Evolutionary conservation across 2,329 filamentous ascomycete genomes (phyloP).

Genomic region (Aureobasidium sp.): DNA sequence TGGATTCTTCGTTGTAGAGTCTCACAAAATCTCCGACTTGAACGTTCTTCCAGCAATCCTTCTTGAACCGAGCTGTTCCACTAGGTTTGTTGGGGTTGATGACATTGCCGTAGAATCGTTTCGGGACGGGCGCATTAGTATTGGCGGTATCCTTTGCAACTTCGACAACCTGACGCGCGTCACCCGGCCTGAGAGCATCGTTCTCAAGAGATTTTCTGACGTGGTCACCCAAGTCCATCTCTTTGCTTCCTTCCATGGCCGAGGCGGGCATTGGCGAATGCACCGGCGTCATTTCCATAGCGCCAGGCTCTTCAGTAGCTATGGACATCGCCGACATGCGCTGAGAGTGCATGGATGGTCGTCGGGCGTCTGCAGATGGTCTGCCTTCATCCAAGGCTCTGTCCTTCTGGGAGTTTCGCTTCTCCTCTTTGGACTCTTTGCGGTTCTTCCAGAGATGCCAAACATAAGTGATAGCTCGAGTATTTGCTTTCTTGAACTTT

Average conservation of each 20-base stretch:
- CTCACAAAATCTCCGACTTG: conserved; percentile 95
- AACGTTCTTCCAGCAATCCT: conserved; percentile 90
- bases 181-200: conserved; percentile 18
- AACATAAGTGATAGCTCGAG: conserved; percentile 52
- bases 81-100: conserved; percentile 63
- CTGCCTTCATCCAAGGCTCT: conserved; percentile 49
- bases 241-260: conserved; percentile 36
- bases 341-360: conserved; percentile 50
- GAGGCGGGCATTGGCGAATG: conserved; percentile 65
- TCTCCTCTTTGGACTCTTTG: conserved; percentile 36
- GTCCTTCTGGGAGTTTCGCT: conserved; percentile 46
- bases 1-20: conserved; percentile 90
- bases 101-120: conserved; percentile 58
- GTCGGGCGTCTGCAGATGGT: conserved; percentile 59
- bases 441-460: conserved; percentile 42
- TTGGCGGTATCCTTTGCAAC: conserved; percentile 28
- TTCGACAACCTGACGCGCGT: conserved; percentile 23
- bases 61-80: conserved; percentile 78
- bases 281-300: conserved; percentile 92
- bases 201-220: conserved; percentile 18
- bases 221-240: conserved; percentile 17
- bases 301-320: conserved; percentile 47
- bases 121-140: conserved; percentile 37
- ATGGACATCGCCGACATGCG: conserved; percentile 38
- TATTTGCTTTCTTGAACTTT: conserved; percentile 80